These are phyloP conservation scores for Spongospora subterranea DNA, from an alignment of 208 protist genomes.

Conservation along the genomic window DNA sequence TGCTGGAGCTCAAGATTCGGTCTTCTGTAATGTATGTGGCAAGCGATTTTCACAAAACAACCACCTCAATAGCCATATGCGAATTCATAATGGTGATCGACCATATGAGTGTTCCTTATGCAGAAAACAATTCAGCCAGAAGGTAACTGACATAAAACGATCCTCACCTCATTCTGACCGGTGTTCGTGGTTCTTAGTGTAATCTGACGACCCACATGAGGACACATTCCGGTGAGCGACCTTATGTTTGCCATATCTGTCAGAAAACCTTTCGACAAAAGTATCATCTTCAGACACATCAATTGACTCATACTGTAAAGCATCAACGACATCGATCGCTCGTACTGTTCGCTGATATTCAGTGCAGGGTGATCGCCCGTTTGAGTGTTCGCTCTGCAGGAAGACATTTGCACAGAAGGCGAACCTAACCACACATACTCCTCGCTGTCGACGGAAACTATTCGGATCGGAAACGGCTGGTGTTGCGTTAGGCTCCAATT, in stretches of 20 bases:
- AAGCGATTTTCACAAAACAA: no score
- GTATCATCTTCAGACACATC: not conserved
- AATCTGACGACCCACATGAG: not conserved
- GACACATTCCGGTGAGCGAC: not conserved
- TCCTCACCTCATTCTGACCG: no score
- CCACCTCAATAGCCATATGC: no score
- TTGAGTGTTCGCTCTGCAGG: constrained; percentile 20
- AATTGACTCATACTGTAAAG: not conserved
- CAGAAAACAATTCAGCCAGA: not conserved
- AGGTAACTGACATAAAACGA: no score
- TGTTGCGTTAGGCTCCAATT: no score
- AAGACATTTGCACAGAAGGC: constrained; percentile 42
- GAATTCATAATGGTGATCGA: not conserved
- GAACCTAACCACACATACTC: constrained; percentile 49
- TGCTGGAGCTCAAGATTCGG: no score
- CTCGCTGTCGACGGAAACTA: no score
- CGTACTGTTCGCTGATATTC: no score
- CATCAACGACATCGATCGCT: no score
- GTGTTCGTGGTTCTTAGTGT: no score
- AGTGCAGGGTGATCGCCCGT: constrained; percentile 54
- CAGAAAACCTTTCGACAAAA: not conserved
- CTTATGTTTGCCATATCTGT: not conserved
- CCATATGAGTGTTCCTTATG: not conserved
- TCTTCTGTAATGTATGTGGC: no score
- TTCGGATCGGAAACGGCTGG: no score